Evolutionary conservation across 2,329 filamentous ascomycete species (phyloP).

Genomic region (Paecilomyces sp.): DNA sequence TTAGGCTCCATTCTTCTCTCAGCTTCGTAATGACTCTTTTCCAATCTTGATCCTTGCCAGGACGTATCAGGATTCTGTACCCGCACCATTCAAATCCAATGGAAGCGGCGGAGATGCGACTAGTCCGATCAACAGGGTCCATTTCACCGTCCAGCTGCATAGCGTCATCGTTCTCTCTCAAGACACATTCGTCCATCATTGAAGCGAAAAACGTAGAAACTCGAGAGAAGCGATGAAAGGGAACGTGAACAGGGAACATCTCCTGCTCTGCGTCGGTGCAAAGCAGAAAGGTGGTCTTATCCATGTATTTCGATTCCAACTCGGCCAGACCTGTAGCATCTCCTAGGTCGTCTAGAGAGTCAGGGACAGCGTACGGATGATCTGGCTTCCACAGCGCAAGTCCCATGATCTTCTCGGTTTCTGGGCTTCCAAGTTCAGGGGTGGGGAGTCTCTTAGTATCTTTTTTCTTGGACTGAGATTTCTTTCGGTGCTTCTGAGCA

Average conservation of each 20-base stretch:
- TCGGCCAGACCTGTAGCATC: not conserved
- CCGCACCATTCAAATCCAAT: conserved; percentile 14
- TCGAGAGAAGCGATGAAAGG: conserved; percentile 7
- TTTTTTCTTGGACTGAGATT: not conserved
- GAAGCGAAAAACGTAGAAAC: conserved; percentile 9
- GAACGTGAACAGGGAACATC: conserved; percentile 12
- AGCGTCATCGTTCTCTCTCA: conserved; percentile 5
- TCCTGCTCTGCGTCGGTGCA: conserved; percentile 7
- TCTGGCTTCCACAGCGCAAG: not conserved
- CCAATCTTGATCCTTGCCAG: conserved; percentile 11
- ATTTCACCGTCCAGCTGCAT: conserved; percentile 7
- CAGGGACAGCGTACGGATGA: conserved; percentile 1
- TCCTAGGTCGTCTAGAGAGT: not conserved
- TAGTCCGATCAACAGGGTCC: not conserved
- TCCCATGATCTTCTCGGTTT: not conserved
- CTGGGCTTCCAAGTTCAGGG: not conserved
- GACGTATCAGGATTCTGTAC: conserved; percentile 12
- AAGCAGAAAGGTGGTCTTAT: conserved; percentile 6
- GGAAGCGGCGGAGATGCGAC: conserved; percentile 9
- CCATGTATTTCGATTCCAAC: not conserved
- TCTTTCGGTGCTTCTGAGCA: not conserved
- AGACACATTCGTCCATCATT: conserved; percentile 9
- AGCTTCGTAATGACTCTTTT: conserved; percentile 7
- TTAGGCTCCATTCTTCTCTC: conserved; percentile 3
- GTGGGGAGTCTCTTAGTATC: not conserved